Conservation (phyloP, 2,329 filamentous ascomycete species). For the Cordyceps fumosorosea region DNA sequence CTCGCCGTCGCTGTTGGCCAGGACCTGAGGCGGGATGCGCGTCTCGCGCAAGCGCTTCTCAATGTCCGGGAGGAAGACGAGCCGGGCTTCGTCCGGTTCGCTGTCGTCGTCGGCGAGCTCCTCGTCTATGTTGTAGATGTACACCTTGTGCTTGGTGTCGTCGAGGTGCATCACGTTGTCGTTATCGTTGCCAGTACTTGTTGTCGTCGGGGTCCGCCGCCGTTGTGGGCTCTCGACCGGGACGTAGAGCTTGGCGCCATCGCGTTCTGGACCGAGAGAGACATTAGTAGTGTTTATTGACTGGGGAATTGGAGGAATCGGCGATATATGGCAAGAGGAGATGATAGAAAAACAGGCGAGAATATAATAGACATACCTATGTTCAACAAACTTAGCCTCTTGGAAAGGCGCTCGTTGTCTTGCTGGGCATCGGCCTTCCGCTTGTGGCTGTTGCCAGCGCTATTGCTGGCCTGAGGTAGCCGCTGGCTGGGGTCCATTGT, state of each 20-base stretch:
- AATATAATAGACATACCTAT: conserved; percentile 53
- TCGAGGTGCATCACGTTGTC: conserved; percentile 76
- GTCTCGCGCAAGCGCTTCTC: conserved; percentile 70
- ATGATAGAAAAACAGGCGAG: background rate
- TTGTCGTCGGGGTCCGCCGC: background rate
- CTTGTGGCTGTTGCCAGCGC: conserved; percentile 36
- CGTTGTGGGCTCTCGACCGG: conserved; percentile 47
- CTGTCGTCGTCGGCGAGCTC: conserved; percentile 59
- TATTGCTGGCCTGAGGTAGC: conserved; percentile 17
- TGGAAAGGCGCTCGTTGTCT: conserved; percentile 69
- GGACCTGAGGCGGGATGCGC: conserved; percentile 60
- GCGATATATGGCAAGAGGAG: conserved; percentile 2
- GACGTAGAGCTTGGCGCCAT: conserved; percentile 59
- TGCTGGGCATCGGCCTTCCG: conserved; percentile 51
- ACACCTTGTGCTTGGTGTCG: conserved; percentile 79
- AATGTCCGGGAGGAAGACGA: conserved; percentile 80
- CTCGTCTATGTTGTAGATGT: conserved; percentile 84
- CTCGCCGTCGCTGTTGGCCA: conserved; percentile 50
- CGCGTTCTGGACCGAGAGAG: conserved; percentile 42
- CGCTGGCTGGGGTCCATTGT: conserved; percentile 11
- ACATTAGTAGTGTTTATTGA: background rate
- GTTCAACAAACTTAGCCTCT: conserved; percentile 75
- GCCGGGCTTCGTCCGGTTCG: conserved; percentile 42
- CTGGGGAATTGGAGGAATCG: background rate
- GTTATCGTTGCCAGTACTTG: conserved; percentile 18